A percentile compares a stretch with the other conserved stretches of the same genome.
These are phyloP conservation scores for Emmonsiellopsis sp. DNA, from an alignment of 2,329 filamentous ascomycete genomes.

Conservation along the genomic window DNA sequence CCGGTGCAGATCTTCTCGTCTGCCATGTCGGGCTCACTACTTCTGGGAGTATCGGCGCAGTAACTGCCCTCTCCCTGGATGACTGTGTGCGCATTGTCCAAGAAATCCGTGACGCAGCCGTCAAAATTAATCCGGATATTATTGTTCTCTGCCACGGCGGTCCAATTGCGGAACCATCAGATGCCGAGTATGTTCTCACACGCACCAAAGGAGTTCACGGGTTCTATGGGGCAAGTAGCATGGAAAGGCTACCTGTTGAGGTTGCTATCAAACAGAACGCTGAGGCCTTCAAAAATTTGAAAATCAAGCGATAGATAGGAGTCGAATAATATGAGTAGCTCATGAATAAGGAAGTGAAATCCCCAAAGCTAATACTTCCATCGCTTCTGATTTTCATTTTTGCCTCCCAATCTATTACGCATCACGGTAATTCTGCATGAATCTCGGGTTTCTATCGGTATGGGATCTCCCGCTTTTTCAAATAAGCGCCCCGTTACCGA, in stretches of 20 bases:
- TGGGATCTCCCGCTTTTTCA: too few relatives aligned
- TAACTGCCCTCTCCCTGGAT: constrained; percentile 51
- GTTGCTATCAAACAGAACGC: constrained; percentile 53
- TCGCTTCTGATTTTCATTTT: too few relatives aligned
- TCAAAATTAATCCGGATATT: constrained; percentile 46
- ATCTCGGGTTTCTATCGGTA: too few relatives aligned
- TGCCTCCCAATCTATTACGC: too few relatives aligned
- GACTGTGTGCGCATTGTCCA: constrained; percentile 55
- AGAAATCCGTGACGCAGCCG: constrained; percentile 53
- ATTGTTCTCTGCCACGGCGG: constrained; percentile 64
- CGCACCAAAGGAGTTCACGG: constrained; percentile 57
- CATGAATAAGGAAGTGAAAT: background rate
- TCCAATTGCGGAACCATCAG: constrained; percentile 54
- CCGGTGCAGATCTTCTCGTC: constrained; percentile 58
- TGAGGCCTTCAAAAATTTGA: constrained; percentile 40
- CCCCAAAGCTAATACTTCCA: background rate
- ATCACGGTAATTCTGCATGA: too few relatives aligned
- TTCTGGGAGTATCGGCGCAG: constrained; percentile 54
- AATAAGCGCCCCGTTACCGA: too few relatives aligned
- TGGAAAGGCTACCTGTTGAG: constrained; percentile 61
- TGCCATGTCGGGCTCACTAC: constrained; percentile 61
- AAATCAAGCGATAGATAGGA: background rate
- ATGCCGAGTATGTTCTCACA: constrained; percentile 54
- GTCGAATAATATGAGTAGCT: background rate
- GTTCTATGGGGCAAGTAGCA: constrained; percentile 61